phyloP scores from a whole-genome alignment of 192 early-diverging fungal species.

The Dissophora globulifera region DNA sequence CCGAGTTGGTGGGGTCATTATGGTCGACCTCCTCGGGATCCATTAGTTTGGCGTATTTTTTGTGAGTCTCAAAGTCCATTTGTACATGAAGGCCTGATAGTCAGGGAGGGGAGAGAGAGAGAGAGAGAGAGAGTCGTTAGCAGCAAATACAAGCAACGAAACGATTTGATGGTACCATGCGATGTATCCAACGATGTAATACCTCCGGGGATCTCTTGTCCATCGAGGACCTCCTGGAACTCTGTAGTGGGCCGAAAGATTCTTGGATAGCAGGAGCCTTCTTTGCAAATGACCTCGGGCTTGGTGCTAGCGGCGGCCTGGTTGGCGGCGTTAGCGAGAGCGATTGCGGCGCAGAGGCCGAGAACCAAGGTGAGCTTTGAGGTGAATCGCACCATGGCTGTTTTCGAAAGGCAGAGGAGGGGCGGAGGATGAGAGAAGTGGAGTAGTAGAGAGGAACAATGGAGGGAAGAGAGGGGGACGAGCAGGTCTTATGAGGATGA shows the following conservation, averaged over 20 bases:
- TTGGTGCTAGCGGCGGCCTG: constrained; percentile 20
- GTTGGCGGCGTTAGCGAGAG: constrained; percentile 28
- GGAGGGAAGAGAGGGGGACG: background rate
- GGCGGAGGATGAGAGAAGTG: background rate
- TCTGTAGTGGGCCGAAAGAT: constrained; percentile 68
- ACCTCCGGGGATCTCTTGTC: constrained; percentile 70
- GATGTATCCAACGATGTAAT: background rate
- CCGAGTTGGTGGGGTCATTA: constrained; percentile 21
- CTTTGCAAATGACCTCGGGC: constrained; percentile 35
- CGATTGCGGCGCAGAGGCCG: constrained; percentile 39
- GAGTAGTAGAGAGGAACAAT: constrained; percentile 3
- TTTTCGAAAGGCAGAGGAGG: background rate
- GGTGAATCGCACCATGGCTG: constrained; percentile 27
- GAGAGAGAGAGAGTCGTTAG: background rate
- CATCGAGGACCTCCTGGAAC: constrained; percentile 66
- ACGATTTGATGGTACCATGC: no score
- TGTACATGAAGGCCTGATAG: constrained; percentile 67
- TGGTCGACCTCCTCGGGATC: constrained; percentile 23
- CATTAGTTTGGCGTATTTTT: constrained; percentile 67
- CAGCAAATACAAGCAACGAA: no score
- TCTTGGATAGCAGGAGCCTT: constrained; percentile 66
- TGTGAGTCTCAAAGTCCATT: constrained; percentile 68
- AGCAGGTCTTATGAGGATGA: background rate
- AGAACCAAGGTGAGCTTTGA: constrained; percentile 44
- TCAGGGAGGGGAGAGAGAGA: no score